phyloP scores from a whole-genome alignment of 2,329 filamentous ascomycete species.

The Botrytis fragariae region DNA sequence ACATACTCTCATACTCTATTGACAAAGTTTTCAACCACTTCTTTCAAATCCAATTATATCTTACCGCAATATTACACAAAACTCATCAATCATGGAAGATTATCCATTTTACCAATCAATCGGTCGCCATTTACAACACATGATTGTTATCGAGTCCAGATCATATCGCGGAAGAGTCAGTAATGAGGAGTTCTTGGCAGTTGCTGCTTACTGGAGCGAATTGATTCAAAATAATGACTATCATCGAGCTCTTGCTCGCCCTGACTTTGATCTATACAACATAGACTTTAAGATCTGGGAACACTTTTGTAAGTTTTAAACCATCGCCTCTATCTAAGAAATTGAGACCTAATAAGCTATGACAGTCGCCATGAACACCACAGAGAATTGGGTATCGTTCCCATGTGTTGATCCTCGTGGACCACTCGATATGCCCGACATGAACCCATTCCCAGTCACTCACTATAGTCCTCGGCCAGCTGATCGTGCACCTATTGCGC shows the following conservation, averaged over 20 bases:
- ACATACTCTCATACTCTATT: neutral
- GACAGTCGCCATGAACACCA: neutral
- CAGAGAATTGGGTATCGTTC: neutral
- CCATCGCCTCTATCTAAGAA: too few relatives aligned
- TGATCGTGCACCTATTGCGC: neutral
- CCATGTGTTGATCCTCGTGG: neutral
- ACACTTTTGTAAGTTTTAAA: neutral
- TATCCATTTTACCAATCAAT: neutral
- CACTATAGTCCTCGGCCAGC: neutral
- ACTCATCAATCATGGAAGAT: neutral
- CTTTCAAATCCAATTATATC: too few relatives aligned
- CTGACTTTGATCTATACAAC: neutral
- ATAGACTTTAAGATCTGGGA: conserved; percentile 1
- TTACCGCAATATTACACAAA: neutral
- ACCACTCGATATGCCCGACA: neutral
- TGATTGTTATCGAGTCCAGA: neutral
- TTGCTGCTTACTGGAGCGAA: neutral
- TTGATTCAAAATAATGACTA: neutral
- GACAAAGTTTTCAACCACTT: neutral
- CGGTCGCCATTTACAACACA: neutral
- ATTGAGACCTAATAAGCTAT: neutral
- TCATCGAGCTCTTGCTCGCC: neutral
- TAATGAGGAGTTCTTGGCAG: neutral
- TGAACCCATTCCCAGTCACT: neutral
- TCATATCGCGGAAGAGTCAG: neutral